A percentile compares a stretch with the other conserved stretches of the same genome.
phyloP scores from a whole-genome alignment of 805 yeast species.

The Zygotorulaspora danielsina region DNA sequence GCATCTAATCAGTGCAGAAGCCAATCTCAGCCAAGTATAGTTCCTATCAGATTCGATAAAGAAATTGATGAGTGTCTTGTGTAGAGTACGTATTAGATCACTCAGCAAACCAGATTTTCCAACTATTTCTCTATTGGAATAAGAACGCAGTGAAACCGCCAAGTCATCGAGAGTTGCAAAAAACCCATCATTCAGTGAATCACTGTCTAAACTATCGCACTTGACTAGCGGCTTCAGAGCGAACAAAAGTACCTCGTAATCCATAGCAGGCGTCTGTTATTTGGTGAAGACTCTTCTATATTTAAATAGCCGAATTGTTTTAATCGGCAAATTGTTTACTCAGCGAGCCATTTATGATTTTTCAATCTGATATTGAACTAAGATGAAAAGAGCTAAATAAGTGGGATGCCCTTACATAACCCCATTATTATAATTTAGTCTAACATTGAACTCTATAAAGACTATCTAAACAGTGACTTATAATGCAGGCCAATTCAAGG shows the following conservation, averaged over 20 bases:
- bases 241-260: slow-evolving; percentile 32
- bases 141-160: slow-evolving; percentile 31
- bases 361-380: no score
- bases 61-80: slow-evolving; percentile 13
- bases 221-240: slow-evolving; percentile 32
- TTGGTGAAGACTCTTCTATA: no score
- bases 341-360: no score
- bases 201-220: slow-evolving; percentile 14
- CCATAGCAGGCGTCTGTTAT: slow-evolving; percentile 21
- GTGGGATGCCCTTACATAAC: no score
- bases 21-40: slow-evolving; percentile 19
- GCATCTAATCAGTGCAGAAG: slow-evolving; percentile 33
- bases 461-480: no score
- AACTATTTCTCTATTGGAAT: slow-evolving; percentile 29
- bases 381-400: no score
- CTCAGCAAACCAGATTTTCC: slow-evolving; percentile 29
- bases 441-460: no score
- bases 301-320: no score
- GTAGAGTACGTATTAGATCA: slow-evolving; percentile 19
- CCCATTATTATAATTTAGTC: no score
- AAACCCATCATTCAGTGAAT: slow-evolving; percentile 22
- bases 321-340: no score
- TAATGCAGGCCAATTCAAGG: no score
- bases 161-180: slow-evolving; percentile 27
- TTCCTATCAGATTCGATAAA: slow-evolving; percentile 10